phyloP scores from a whole-genome alignment of 768 basidiomycete species.

The Xerocomellus amylosporus region DNA sequence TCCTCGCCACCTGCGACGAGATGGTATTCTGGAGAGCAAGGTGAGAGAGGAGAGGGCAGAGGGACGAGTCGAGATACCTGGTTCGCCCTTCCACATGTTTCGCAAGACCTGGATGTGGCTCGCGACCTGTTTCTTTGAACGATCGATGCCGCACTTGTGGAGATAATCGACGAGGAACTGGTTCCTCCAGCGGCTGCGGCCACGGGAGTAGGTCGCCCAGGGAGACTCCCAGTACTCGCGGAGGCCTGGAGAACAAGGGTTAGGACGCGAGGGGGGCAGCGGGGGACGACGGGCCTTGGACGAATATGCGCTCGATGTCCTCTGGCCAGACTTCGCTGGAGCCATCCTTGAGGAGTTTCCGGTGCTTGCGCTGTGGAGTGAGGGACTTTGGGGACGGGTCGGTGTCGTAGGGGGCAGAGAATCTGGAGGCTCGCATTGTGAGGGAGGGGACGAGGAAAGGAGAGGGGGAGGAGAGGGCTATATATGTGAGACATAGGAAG shows the following conservation, averaged over 20 bases:
- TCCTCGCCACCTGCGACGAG: slow-evolving; percentile 82
- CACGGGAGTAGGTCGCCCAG: slow-evolving; percentile 76
- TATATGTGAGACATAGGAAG: slow-evolving; percentile 34
- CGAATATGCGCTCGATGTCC: slow-evolving; percentile 70
- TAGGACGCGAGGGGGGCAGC: neutral
- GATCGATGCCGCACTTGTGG: slow-evolving; percentile 61
- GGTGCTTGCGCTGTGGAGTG: slow-evolving; percentile 78
- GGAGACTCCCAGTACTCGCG: slow-evolving; percentile 78
- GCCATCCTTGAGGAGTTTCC: slow-evolving; percentile 83
- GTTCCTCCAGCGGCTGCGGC: slow-evolving; percentile 78
- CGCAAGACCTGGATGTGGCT: slow-evolving; percentile 82
- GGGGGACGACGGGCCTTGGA: slow-evolving; percentile 49
- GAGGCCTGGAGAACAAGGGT: slow-evolving; percentile 47
- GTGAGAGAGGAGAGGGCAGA: slow-evolving; percentile 2
- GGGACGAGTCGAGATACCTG: slow-evolving; percentile 44
- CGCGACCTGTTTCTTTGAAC: slow-evolving; percentile 87
- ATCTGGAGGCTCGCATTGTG: slow-evolving; percentile 27
- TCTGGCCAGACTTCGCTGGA: slow-evolving; percentile 81
- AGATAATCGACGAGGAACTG: slow-evolving; percentile 84
- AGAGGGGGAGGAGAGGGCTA: slow-evolving; percentile 24
- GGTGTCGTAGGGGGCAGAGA: slow-evolving; percentile 18
- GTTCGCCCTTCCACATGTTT: slow-evolving; percentile 86
- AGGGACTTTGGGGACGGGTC: slow-evolving; percentile 24
- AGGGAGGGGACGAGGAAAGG: slow-evolving; percentile 6
- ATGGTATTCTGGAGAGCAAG: slow-evolving; percentile 54